phyloP scores from a whole-genome alignment of 2,329 filamentous ascomycete species.

The Epichloe uncinata region DNA sequence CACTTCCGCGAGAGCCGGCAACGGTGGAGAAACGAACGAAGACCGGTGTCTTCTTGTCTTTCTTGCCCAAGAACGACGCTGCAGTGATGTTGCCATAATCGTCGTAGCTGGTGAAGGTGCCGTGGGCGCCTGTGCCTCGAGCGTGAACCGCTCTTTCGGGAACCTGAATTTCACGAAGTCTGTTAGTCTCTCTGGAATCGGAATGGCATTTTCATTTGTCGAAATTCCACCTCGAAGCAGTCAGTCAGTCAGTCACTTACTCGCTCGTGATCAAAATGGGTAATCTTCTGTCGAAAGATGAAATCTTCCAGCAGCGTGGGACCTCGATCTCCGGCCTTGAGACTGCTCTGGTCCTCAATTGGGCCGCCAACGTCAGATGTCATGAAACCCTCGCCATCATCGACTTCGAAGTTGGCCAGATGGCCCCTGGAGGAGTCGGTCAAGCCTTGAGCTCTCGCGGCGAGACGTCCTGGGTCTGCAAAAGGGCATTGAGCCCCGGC shows the following conservation, averaged over 20 bases:
- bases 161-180: constrained; percentile 19
- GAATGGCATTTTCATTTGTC: neutral
- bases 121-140: constrained; percentile 55
- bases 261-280: constrained; percentile 57
- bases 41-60: constrained; percentile 45
- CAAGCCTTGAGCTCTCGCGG: constrained; percentile 12
- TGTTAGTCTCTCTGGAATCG: neutral
- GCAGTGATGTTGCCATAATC: constrained; percentile 56
- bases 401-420: constrained; percentile 26
- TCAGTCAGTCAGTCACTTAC: constrained; percentile 25
- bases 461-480: constrained; percentile 15
- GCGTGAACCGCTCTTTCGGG: constrained; percentile 58
- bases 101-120: constrained; percentile 54
- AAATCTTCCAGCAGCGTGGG: constrained; percentile 60
- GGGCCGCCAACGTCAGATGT: constrained; percentile 58
- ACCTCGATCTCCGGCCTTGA: constrained; percentile 54
- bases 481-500: constrained; percentile 19
- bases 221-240: neutral
- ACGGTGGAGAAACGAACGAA: constrained; percentile 68
- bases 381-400: constrained; percentile 41
- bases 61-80: constrained; percentile 45
- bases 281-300: constrained; percentile 59
- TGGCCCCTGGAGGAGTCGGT: constrained; percentile 16
- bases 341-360: constrained; percentile 51
- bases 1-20: constrained; percentile 52